Evolutionary conservation across 2,329 filamentous ascomycete genomes (phyloP), one percentile per base, ranked within the genome.

Genomic region (Diplodia intermedia): DNA sequence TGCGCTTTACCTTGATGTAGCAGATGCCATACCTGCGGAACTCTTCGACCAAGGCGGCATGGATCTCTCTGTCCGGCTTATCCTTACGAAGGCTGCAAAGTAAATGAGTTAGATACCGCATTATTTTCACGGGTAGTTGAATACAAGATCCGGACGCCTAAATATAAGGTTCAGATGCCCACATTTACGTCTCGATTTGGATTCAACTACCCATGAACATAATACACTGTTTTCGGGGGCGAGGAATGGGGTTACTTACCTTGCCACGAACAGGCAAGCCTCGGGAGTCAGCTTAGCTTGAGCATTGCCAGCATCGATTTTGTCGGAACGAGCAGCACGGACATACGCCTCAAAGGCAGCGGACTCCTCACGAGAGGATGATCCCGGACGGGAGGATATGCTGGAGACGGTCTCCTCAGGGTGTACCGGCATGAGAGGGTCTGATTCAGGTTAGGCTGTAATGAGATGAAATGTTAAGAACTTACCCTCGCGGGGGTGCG

Each of bases 191-290:
- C 23, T 26, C 23, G 23, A 26, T 26, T 26, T 26, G 23, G 23
- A 26, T 26, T 26, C 23, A 26, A 26, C 23, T 26, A 26, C 23
- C 23, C 23, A 26, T 26, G 23, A 26, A 26, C 23, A 26, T 26
- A 26, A 26, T 26, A 3, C 23, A 26, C 23, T 26, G 23, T 26
- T 26, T 26, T 26, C 26, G 4, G 26, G 1, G 15, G 11, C 9
- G 5, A 15, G 18, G 6, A 23, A 53, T n/a, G 40, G 15, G 54
- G 20, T 15, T n/a, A 36, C 66, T 49, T n/a, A 68, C 66, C 54
- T 68, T n/a, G 66, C 66, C 2, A 68, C 66, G 38, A 68, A 68
- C 11, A 68, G 33, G 66, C 66, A 68, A 3, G 50, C 50, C 1
- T 68, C 57, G 3, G 66, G 66, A 29, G 61, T 29, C 3, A 49